Evolutionary conservation across 1,284 basidiomycete species (phyloP), one percentile per base, ranked within the genome.

Genomic region (Cutaneotrichosporon cavernicola): DNA sequence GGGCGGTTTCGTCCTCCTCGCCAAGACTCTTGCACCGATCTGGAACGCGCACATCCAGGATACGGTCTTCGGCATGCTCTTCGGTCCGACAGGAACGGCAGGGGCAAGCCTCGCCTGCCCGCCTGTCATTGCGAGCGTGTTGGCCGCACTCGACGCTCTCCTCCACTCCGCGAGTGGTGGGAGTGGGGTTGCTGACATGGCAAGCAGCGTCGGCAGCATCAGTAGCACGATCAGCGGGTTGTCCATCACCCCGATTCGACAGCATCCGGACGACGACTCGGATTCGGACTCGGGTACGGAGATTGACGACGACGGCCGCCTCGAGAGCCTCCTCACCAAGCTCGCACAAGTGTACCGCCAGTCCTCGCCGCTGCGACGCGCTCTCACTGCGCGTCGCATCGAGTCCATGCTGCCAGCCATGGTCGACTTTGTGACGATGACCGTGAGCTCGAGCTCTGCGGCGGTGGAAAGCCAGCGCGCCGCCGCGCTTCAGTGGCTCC

Each of bases 1-100:
- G 69, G 80, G 80, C 14, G 80, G 80, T 2, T 80, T 78, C 56
- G 77, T 75, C 7, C 63, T 80, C 2, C 67, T 81, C 4, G 74
- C 75, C 6, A 56, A 70, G 4, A 73, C 72, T 1, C 68, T 80
- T 0, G 72, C 75, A 2, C 63, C 65, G 1, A 64, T 76, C 6
- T 81, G 80, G 80, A 61, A 66, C 26, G 60, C 57, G 2, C 69
- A 73, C 46, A 69, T 80, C 2, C 80, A 79, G 60, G 67, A 55
- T 4, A 58, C 58, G 38, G 71, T 78, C 18, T 71, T 75, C 34
- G 49, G 58, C 30, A 72, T 73, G 62, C 63, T 75, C 36, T 55
- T 75, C 5, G 74, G 73, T 11, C 51, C 66, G 0, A 38, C 58
- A 49, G 60, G 67, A 32, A 36, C 61, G n/a, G 50, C 64, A 21